Base-by-base conservation (phyloP, 305 asterid genomes). In the Solanum aculeatissimum region DNA sequence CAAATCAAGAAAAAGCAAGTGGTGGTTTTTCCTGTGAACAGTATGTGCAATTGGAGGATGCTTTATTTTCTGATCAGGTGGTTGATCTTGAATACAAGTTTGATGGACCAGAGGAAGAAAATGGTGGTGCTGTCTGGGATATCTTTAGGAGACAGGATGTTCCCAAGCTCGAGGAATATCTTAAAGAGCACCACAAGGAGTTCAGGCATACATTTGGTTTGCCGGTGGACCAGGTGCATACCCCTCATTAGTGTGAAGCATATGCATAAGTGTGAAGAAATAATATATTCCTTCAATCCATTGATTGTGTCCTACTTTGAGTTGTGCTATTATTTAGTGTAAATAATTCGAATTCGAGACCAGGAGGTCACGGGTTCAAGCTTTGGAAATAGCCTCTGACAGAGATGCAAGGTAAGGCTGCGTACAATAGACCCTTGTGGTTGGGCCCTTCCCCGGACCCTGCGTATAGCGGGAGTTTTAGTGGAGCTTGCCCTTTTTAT, bases 111-210 rank as follows among this genome's bases (percentile, higher is more conserved):
- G 88, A 88, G 72, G 81, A 42, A 71, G 68, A 27, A 40, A 90
- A 88, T 83, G 94, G 91, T 75, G 92, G 94, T 87, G 96, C 96
- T 57, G 85, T 90, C 42, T 92, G 94, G 94, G 96, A 91, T 86
- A 92, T 92, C 29, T 91, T 92, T 86, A 86, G 94, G 83, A 85
- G 91, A 40, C 79, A 90, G 83, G 96, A 92, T 88, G 91, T 91
- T 42, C 89, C 88, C 25, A 90, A 86, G 89, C 93, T 92, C 86
- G 92, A 88, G 89, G 86, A 88, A 82, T 92, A 91, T 90, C 91
- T 92, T 58, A 87, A 75, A 43, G 88, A 85, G 85, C 96, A 91
- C 88, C 85, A 90, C 71, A 91, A 84, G 84, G 94, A 92, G 87
- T 92, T 92, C 84, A 89, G 93, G 83, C 94, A 91, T 85, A 87